A percentile compares a stretch with the other conserved stretches of the same genome.
phyloP scores from a whole-genome alignment of 2,329 filamentous ascomycete species.

The Aureobasidium uvarum region DNA sequence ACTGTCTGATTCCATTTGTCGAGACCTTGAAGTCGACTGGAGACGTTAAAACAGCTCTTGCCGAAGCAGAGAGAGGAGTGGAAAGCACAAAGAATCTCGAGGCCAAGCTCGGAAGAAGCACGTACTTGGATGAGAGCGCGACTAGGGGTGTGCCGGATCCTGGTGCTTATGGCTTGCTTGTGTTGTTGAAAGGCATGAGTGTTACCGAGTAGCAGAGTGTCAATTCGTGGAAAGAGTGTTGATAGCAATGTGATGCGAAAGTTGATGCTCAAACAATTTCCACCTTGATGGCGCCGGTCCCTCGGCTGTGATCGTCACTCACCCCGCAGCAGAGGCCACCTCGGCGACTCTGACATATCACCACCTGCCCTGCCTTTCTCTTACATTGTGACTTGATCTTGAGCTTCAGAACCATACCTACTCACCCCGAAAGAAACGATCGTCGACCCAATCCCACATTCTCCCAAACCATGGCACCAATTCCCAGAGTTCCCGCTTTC shows the following conservation, averaged over 20 bases:
- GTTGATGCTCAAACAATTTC: background rate
- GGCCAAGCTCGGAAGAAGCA: constrained; percentile 39
- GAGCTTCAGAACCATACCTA: background rate
- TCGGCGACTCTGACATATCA: background rate
- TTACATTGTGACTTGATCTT: background rate
- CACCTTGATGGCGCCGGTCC: constrained; percentile 14
- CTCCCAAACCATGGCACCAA: background rate
- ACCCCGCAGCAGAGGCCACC: constrained; percentile 21
- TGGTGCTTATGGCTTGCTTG: constrained; percentile 40
- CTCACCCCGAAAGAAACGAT: background rate
- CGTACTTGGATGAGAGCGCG: constrained; percentile 41
- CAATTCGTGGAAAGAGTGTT: background rate
- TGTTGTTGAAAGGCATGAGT: constrained; percentile 39
- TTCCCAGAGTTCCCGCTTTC: background rate
- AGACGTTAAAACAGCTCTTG: constrained; percentile 33
- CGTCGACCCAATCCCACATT: background rate
- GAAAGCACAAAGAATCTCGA: constrained; percentile 40
- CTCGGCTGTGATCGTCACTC: constrained; percentile 20
- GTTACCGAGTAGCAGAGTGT: background rate
- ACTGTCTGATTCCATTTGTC: constrained; percentile 40
- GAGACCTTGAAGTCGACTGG: constrained; percentile 32
- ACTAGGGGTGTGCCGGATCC: constrained; percentile 41
- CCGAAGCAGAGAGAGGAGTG: constrained; percentile 34
- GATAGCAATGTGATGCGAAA: background rate
- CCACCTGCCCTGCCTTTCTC: background rate